phyloP scores from a whole-genome alignment of 139 green algal species.

The Picochlorum sp. region DNA sequence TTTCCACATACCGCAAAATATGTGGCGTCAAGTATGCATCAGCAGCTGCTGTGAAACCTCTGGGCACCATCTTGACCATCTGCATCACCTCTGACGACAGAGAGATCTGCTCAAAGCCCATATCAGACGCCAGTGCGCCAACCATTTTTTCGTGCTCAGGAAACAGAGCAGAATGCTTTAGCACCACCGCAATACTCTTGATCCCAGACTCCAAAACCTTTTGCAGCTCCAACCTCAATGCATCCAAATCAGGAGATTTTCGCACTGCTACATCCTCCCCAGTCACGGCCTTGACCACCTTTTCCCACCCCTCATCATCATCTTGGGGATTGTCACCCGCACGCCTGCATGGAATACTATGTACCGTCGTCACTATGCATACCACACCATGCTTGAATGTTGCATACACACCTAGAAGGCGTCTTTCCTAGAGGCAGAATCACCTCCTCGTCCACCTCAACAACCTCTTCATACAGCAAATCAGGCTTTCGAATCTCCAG shows the following conservation, averaged over 20 bases:
- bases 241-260: constrained; percentile 42
- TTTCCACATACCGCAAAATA: constrained; percentile 72
- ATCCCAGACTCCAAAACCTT: constrained; percentile 64
- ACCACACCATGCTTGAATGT: not conserved
- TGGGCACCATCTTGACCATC: constrained; percentile 96
- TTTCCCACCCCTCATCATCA: not conserved
- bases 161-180: constrained; percentile 90
- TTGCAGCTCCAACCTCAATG: constrained; percentile 40
- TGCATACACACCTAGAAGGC: not conserved
- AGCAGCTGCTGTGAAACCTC: constrained; percentile 88
- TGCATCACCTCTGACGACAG: constrained; percentile 77
- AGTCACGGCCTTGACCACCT: constrained; percentile 34
- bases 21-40: constrained; percentile 93
- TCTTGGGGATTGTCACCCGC: not conserved
- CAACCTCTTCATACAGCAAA: constrained; percentile 61
- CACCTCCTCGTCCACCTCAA: constrained; percentile 87
- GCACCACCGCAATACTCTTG: constrained; percentile 72
- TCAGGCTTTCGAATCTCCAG: constrained; percentile 58
- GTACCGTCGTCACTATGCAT: too few relatives aligned
- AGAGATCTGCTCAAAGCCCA: constrained; percentile 70
- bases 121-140: constrained; percentile 48
- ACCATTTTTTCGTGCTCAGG: constrained; percentile 23
- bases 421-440: constrained; percentile 58
- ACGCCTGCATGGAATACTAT: not conserved
- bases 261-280: constrained; percentile 72